phyloP scores from a whole-genome alignment of 2,329 filamentous ascomycete species.

The Phyllosticta citrichinensis region DNA sequence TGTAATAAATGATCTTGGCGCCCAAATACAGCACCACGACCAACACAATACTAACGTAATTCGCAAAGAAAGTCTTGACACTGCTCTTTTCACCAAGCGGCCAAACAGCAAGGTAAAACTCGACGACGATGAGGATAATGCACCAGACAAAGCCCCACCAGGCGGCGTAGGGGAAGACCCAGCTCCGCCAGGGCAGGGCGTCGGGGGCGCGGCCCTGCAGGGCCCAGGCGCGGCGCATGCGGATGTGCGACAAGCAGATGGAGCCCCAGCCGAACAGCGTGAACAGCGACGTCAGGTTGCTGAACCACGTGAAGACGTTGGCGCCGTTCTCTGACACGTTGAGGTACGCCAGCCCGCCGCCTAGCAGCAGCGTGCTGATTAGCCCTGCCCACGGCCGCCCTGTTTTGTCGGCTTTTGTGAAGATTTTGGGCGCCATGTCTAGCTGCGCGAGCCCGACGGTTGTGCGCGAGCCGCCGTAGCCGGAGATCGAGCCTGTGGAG shows the following conservation, averaged over 20 bases:
- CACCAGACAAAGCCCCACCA: conserved; percentile 38
- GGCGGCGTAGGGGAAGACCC: conserved; percentile 35
- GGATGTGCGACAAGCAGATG: conserved; percentile 53
- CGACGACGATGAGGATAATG: conserved; percentile 34
- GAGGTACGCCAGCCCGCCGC: conserved; percentile 30
- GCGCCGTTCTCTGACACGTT: conserved; percentile 34
- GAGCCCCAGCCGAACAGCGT: conserved; percentile 62
- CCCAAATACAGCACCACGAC: conserved; percentile 34
- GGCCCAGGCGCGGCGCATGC: conserved; percentile 50
- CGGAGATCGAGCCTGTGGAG: conserved; percentile 35
- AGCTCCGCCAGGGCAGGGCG: conserved; percentile 48
- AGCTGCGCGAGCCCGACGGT: conserved; percentile 35
- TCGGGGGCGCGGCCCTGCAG: conserved; percentile 49
- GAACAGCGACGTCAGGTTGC: conserved; percentile 36
- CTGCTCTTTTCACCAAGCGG: conserved; percentile 27
- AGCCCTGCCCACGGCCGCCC: conserved; percentile 30
- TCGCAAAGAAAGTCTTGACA: conserved; percentile 38
- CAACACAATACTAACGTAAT: conserved; percentile 35
- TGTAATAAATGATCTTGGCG: conserved; percentile 29
- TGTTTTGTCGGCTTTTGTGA: conserved; percentile 22
- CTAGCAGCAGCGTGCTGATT: conserved; percentile 16
- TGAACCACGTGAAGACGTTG: conserved; percentile 40
- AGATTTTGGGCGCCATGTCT: conserved; percentile 30
- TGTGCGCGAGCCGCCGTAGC: conserved; percentile 36
- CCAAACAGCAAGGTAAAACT: conserved; percentile 41